These are phyloP conservation scores for Flueggea neowawraea DNA, from an alignment of 441 rosid species.

Conservation along the genomic window DNA sequence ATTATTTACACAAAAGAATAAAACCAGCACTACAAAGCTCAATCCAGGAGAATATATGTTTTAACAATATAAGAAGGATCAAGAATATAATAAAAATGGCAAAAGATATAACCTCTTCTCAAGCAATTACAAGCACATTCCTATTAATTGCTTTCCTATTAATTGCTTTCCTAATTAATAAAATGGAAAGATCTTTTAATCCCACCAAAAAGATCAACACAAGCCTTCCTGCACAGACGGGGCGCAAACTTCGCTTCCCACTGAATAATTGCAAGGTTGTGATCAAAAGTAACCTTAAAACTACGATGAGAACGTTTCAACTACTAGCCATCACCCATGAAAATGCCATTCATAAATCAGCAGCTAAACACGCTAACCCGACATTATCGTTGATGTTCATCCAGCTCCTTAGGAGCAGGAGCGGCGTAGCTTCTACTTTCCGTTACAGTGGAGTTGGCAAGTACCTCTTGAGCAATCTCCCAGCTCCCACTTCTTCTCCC, in stretches of 20 bases:
- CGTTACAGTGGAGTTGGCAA: conserved; percentile 42
- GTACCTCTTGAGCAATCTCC: conserved; percentile 60
- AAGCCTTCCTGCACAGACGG: conserved; percentile 12
- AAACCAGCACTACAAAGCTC: conserved; percentile 22
- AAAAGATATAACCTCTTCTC: too few species aligned
- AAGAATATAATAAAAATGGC: conserved; percentile 4
- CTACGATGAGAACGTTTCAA: conserved; percentile 13
- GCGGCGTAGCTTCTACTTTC: conserved; percentile 51
- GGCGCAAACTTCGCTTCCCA: conserved; percentile 20
- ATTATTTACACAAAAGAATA: conserved; percentile 31
- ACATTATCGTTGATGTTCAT: conserved; percentile 20
- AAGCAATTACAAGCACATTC: conserved; percentile 12
- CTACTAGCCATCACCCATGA: conserved; percentile 7
- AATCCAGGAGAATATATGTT: conserved; percentile 17
- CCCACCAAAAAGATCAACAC: conserved; percentile 15
- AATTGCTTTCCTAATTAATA: conserved; percentile 14
- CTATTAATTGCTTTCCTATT: conserved; percentile 15
- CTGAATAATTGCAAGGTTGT: conserved; percentile 10
- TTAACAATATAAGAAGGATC: conserved; percentile 7
- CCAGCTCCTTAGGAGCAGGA: conserved; percentile 36
- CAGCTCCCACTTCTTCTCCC: conserved; percentile 73
- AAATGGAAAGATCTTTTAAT: conserved; percentile 5
- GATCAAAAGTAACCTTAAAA: conserved; percentile 9
- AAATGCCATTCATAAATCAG: conserved; percentile 4
- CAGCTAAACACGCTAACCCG: conserved; percentile 10